These are phyloP conservation scores for Trichoderma atroviride DNA, from an alignment of 2,329 filamentous ascomycete genomes.

Conservation along the genomic window DNA sequence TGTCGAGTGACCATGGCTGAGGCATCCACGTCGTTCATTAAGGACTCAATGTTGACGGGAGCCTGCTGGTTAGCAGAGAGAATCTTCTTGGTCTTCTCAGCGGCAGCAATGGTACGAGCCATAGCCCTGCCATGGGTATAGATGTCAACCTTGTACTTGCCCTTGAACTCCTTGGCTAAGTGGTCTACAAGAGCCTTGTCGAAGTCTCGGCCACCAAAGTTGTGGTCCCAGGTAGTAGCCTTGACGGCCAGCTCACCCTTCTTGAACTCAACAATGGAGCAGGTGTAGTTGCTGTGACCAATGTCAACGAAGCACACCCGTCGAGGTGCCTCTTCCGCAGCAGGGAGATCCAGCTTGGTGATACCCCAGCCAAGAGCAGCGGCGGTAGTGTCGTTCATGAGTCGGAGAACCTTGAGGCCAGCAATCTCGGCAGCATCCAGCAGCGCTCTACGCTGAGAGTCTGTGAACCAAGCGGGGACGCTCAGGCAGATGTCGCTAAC, in stretches of 20 bases:
- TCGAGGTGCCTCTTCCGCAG: slow-evolving; percentile 85
- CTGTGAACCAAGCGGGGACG: slow-evolving; percentile 96
- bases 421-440: slow-evolving; percentile 93
- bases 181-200: slow-evolving; percentile 94
- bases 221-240: slow-evolving; percentile 87
- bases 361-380: slow-evolving; percentile 96
- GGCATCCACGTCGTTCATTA: slow-evolving; percentile 98
- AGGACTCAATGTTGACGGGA: slow-evolving; percentile 92
- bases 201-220: slow-evolving; percentile 97
- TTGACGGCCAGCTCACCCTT: slow-evolving; percentile 97
- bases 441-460: slow-evolving; percentile 84
- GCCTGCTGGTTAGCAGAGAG: slow-evolving; percentile 92
- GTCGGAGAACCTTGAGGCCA: slow-evolving; percentile 84
- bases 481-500: slow-evolving; percentile 93
- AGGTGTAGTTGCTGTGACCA: slow-evolving; percentile 94
- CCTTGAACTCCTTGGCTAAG: slow-evolving; percentile 93
- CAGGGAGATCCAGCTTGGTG: slow-evolving; percentile 92
- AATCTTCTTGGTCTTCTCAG: slow-evolving; percentile 98
- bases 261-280: slow-evolving; percentile 91
- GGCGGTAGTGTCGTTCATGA: slow-evolving; percentile 98
- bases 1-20: slow-evolving; percentile 86
- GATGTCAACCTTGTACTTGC: slow-evolving; percentile 97
- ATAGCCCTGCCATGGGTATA: slow-evolving; percentile 85
- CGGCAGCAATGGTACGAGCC: slow-evolving; percentile 81
- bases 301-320: slow-evolving; percentile 93